Evolutionary conservation across 805 yeast genomes (phyloP), one percentile per base, ranked within the genome.

Genomic region (Wickerhamiella galacta): DNA sequence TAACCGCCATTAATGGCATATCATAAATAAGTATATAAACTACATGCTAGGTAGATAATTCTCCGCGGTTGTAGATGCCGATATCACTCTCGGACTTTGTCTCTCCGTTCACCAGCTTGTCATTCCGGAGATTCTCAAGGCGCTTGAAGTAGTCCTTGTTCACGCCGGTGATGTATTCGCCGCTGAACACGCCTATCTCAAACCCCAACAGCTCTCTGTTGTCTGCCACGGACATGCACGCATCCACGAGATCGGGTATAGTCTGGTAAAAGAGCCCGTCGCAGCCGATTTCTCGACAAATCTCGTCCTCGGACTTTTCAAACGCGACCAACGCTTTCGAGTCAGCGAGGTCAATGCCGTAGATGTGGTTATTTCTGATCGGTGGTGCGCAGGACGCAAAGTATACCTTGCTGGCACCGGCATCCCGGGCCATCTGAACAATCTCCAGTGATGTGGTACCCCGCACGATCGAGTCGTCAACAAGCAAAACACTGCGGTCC

Each of bases 331-430:
- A 64, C 8, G 94, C 94, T 55, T 72, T 79, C 31, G 87, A 80
- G 51, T 90, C 96, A 19, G 98, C 96, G 40, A 90, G 68, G 60
- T 90, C 98, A 44, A 90, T 90, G 54, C 98, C 98, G 55, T 90
- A 90, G 38, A 90, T 82, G 53, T 90, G 98, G 60, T 90, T 90
- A 58, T 64, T 72, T 56, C 98, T 72, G 48, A 90, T 90, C n/a
- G 95, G 92, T 19, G 98, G 98, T 11, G 98, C 93, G 51, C 95
- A 90, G 17, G 93, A 80, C 0, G 98, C 98, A 55, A 90, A 77
- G 53, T 71, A 87, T n/a, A 90, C 98, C 46, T 73, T 76, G 39
- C 70, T 74, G 28, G 98, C 98, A 37, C 98, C 98, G 4, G 96
- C 94, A 56, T 90, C 98, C 46, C 78, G 70, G n/a, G 98, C 98